Base-by-base conservation (phyloP, 192 early-diverging fungal species). In the Paraglomus occultum region DNA sequence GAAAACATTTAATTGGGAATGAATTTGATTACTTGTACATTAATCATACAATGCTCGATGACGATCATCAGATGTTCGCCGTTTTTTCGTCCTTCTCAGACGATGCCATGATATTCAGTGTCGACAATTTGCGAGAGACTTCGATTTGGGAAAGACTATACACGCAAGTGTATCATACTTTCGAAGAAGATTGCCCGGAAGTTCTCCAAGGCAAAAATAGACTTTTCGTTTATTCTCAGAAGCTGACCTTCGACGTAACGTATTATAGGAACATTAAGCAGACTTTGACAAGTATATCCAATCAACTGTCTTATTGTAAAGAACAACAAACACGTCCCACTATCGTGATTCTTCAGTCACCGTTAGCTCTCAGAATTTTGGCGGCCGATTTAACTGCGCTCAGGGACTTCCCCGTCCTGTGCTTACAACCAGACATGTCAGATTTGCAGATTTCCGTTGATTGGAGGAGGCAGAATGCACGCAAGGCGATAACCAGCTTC, bases 401-500 rank as follows among this genome's bases (percentile, higher is more conserved):
- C 2, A 73, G 72, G 14, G 79, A 89, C 9, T 92, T 94, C 64
- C 95, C 97, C 1, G 76, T 82, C 22, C 76, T 95, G 7, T 51
- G 76, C 0, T 79, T 94, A 43, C 91, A 92, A 1, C 83, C 83
- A 15, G 85, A 92, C 70, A 84, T 87, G 64, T 81, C 83, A 20
- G 91, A 94, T 71, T 82, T 82, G 38, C 72, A 70, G 9, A 87
- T 97, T 60, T 91, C 91, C 9, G 83, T 93, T 7, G 73, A 97
- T 4, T 90, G 90, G 51, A 98, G 97, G 97, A 90, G 93, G 75
- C 79, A 80, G 38, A 83, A 86, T 44, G 85, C 84, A 6, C 74
- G 82, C 22, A 80, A 83, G 22, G 74, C 87, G n/a, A 71, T 97
- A 10, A 79, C 81, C 14, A 89, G 90, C 60, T 89, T 92, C 60